phyloP scores from a whole-genome alignment of 129 eudicot species.

The Chrysanthemum lavandulifolium region DNA sequence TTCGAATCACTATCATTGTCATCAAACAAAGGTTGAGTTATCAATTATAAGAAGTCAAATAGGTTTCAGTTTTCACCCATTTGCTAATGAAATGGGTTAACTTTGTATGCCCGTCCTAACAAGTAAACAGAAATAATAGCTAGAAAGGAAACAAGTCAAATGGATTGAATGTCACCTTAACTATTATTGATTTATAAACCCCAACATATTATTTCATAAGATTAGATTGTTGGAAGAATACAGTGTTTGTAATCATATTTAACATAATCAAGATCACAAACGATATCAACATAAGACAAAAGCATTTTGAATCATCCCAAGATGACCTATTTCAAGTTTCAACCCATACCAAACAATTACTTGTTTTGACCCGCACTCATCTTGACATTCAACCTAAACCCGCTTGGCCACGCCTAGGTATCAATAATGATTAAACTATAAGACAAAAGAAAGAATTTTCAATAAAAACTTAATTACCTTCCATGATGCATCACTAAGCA shows the following conservation, averaged over 20 bases:
- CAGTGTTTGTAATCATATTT: neutral
- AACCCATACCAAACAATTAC: neutral
- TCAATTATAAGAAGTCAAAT: neutral
- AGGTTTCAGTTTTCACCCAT: neutral
- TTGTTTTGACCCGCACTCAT: neutral
- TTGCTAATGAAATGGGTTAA: too few species aligned
- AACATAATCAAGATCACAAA: neutral
- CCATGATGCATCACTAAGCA: conserved; percentile 81
- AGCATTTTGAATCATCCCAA: neutral
- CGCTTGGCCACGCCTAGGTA: neutral
- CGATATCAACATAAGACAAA: neutral
- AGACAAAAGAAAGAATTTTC: neutral
- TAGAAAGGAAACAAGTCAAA: neutral
- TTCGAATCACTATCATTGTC: conserved; percentile 12
- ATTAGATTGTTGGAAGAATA: neutral
- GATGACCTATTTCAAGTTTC: too few species aligned
- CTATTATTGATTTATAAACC: neutral
- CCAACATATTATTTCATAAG: neutral
- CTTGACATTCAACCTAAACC: neutral
- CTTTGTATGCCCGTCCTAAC: neutral
- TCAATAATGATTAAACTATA: neutral
- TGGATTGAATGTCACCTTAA: neutral
- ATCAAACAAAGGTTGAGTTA: neutral
- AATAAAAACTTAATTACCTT: conserved; percentile 44
- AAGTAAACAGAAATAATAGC: neutral